Evolutionary conservation across 805 yeast genomes (phyloP), one percentile per base, ranked within the genome.

Genomic region (Candida railenensis): DNA sequence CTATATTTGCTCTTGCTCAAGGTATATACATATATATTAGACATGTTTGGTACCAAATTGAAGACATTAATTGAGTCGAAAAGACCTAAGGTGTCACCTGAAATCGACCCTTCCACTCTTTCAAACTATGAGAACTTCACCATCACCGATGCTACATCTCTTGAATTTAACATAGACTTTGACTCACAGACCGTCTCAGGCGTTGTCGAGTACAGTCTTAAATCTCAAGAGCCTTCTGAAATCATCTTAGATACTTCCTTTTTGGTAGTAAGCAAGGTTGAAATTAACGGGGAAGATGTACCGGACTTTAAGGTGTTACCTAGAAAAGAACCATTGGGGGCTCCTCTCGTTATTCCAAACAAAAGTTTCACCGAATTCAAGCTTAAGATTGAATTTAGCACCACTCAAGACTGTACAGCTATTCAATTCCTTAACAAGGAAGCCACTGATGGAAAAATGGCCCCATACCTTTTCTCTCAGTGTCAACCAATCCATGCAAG

Each of bases 401-500:
- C 97, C 34, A 89, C 96, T 1, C 67, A 70, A 4, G 63, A 80
- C 19, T 85, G 95, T 59, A 87, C 96, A 1, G 96, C 96, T 3
- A 70, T 89, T 49, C 96, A 90, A 65, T 90, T 94, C 82, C 69
- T 90, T 44, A 80, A 78, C n/a, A 81, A 83, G 32, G 81, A 75
- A 44, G 87, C 83, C 55, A 86, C 96, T 7, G 82, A 82, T 41
- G 95, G 91, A 15, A 79, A 82, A 50, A 77, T 76, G 37, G 73
- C 74, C 21, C 89, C 89, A 1, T 85, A 81, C 63, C 73, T 90
- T 48, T 90, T 89, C 63, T 88, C 96, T 9, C 97, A 90, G 67
- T 80, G 95, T 61, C 96, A 90, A 69, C 90, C 96, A 33, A 89
- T 87, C 52, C 96, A 90, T 59, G 94, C 96, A 4, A 77, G 97